Base-by-base conservation (phyloP, 148 eudicot species). In the Agrostemma githago region DNA sequence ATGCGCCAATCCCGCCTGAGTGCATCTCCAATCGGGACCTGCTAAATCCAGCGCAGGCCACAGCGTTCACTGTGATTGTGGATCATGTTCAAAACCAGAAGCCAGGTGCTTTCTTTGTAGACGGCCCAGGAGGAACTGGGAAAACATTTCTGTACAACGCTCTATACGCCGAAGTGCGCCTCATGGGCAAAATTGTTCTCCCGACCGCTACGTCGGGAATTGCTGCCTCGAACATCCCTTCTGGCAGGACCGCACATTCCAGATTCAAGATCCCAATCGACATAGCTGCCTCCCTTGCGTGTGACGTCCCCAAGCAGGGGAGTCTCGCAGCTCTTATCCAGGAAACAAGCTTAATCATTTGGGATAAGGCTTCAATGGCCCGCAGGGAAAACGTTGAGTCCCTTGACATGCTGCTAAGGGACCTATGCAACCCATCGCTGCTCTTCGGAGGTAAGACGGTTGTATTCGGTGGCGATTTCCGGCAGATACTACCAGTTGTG, bases 111-210 rank as follows among this genome's bases (percentile, higher is more conserved):
- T 54, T 54, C 9, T 54, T 54, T 54, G 58, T 54, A 0, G 48
- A 44, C 4, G 65, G 64, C 2, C 74, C 74, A 0, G 37, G 65
- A 1, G 74, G 74, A 8, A 72, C 38, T 1, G 42, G 67, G 0
- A 72, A 72, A 11, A 72, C 75, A 1, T 72, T 15, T n/a, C 3
- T 72, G 3, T 72, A 72, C 16, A 57, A 63, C 19, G 75, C 75
- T 0, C 17, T 72, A 0, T 75, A 40, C 57, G 69, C 60, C 6
- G 15, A 41, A 46, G 58, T 10, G 3, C 3, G 57, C 0, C 6
- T 11, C 0, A 14, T 68, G 58, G 7, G 11, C 0, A 72, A 72
- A 3, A 72, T 72, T 3, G 75, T 72, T 1, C 5, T 72, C 3
- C 37, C 66, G 0, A 59, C 75, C 0, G 63, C 74, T 0, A 15